These are phyloP conservation scores for Trametes cingulata DNA, from an alignment of 768 basidiomycete genomes.

Conservation along the genomic window DNA sequence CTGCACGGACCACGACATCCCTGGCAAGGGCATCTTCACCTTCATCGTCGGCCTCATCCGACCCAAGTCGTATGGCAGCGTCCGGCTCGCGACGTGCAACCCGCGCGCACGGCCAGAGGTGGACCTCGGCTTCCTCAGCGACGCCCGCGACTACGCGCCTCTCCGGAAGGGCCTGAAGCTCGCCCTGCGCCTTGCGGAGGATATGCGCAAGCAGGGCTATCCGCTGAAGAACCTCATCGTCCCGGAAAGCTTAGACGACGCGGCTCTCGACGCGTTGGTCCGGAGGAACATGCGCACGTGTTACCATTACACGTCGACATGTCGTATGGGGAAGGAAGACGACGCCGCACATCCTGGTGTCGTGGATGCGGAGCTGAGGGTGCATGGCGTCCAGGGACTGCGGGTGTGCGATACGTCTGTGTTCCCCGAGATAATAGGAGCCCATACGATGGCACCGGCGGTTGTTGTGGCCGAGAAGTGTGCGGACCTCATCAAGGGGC, in stretches of 20 bases:
- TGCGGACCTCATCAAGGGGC: slow-evolving; percentile 34
- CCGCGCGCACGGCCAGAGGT: slow-evolving; percentile 32
- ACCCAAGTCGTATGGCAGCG: slow-evolving; percentile 27
- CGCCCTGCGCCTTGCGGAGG: slow-evolving; percentile 20
- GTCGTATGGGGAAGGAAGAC: slow-evolving; percentile 34
- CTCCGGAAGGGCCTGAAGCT: slow-evolving; percentile 27
- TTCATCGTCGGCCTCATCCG: slow-evolving; percentile 28
- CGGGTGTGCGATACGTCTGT: slow-evolving; percentile 33
- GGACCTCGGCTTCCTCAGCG: slow-evolving; percentile 34
- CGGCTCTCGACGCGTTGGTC: slow-evolving; percentile 34
- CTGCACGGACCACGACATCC: slow-evolving; percentile 13
- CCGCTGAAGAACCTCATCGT: slow-evolving; percentile 24
- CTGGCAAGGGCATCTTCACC: slow-evolving; percentile 21
- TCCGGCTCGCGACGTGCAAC: slow-evolving; percentile 33
- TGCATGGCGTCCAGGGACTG: slow-evolving; percentile 46
- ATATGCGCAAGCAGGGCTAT: slow-evolving; percentile 20
- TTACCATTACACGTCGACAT: slow-evolving; percentile 40
- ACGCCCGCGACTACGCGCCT: slow-evolving; percentile 28
- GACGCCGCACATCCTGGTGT: slow-evolving; percentile 7
- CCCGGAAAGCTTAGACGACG: slow-evolving; percentile 30
- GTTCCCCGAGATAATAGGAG: slow-evolving; percentile 32
- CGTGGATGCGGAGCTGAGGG: slow-evolving; percentile 39
- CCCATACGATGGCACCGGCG: slow-evolving; percentile 38
- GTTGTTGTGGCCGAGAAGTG: slow-evolving; percentile 42
- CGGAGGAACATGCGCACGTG: slow-evolving; percentile 27